Conservation (phyloP, 352 stramenopile species). For the Phytophthora syringae region DNA sequence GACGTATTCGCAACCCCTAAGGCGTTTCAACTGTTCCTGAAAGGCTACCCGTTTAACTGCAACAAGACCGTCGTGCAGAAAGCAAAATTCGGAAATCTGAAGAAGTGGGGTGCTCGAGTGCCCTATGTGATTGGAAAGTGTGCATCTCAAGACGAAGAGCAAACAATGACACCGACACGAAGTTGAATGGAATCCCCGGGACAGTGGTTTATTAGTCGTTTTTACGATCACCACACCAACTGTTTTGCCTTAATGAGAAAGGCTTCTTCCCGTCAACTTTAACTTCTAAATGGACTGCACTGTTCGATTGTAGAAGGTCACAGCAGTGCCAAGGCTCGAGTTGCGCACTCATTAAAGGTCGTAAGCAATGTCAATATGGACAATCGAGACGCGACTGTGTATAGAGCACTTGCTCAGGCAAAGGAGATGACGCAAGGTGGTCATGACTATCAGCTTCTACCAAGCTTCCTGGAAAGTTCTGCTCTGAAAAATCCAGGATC, state of each 20-base stretch:
- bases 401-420: not conserved
- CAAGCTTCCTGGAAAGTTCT: not conserved
- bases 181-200: no score
- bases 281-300: not conserved
- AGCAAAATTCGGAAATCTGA: no score
- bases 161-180: no score
- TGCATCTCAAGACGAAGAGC: no score
- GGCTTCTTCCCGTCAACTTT: not conserved
- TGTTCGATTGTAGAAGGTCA: not conserved
- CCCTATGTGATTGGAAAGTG: no score
- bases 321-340: not conserved
- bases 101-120: no score
- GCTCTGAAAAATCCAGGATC: not conserved
- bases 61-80: no score
- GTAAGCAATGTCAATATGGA: not conserved
- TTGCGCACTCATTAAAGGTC: not conserved
- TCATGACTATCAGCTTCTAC: not conserved
- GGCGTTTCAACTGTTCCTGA: no score
- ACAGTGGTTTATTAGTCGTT: no score
- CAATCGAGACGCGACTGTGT: not conserved
- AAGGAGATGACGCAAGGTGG: not conserved
- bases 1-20: no score
- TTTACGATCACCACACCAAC: no score
- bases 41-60: no score
- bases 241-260: not conserved